These are phyloP conservation scores for Ottelia alismoides DNA, from an alignment of 106 monocot species.

Conservation along the genomic window DNA sequence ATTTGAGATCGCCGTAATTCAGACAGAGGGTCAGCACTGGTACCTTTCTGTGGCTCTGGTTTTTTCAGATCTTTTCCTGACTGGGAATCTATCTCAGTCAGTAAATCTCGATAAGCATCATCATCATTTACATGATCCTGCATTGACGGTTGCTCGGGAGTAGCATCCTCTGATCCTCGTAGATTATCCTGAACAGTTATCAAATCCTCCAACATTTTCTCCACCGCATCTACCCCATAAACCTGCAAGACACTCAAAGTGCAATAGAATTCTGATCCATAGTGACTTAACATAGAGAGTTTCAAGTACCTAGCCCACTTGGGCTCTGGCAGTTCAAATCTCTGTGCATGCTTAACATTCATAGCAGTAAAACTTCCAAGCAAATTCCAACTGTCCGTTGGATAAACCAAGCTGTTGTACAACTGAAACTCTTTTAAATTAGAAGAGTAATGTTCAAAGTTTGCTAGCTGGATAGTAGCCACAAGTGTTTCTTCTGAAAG, in stretches of 20 bases:
- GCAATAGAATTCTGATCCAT: constrained; percentile 86
- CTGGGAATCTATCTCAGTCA: constrained; percentile 19
- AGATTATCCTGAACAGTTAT: constrained; percentile 41
- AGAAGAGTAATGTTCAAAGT: constrained; percentile 88
- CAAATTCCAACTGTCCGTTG: constrained; percentile 61
- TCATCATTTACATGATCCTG: constrained; percentile 10
- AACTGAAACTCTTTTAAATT: constrained; percentile 81
- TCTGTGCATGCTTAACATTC: constrained; percentile 71
- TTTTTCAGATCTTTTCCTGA: constrained; percentile 15
- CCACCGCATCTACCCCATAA: constrained; percentile 92
- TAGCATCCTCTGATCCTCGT: constrained; percentile 24
- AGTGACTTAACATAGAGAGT: constrained; percentile 59
- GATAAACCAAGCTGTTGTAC: constrained; percentile 60
- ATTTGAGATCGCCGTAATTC: constrained; percentile 36
- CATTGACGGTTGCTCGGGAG: background rate
- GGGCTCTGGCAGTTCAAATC: constrained; percentile 54
- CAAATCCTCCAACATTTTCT: constrained; percentile 85
- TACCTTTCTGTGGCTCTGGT: constrained; percentile 13
- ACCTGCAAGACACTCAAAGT: constrained; percentile 73
- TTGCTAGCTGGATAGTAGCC: constrained; percentile 56
- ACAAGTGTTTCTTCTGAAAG: constrained; percentile 94
- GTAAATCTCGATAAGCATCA: constrained; percentile 12
- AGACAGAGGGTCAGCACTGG: constrained; percentile 19
- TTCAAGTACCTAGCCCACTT: constrained; percentile 83
- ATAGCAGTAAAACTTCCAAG: constrained; percentile 66